Base-by-base conservation (phyloP, 163 green algal genomes). In the Chlamydomonas reinhardtii region DNA sequence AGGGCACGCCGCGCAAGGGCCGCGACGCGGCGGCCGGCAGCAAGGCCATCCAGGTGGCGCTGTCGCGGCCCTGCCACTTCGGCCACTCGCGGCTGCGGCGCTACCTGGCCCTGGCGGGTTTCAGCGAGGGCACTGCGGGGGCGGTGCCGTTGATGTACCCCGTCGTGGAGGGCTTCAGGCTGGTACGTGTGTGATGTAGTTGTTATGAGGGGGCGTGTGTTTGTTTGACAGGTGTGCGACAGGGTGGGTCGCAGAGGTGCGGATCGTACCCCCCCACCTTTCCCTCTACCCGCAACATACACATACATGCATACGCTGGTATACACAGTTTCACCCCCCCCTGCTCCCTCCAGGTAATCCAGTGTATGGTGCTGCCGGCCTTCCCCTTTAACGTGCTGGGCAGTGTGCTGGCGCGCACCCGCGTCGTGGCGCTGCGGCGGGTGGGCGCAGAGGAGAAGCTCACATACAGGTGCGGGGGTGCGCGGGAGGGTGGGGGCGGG, bases 311-410 rank as follows among this genome's bases (percentile, higher is more conserved):
- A n/a, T n/a, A n/a, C n/a, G n/a, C n/a, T n/a, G n/a, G n/a, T n/a
- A n/a, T n/a, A n/a, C n/a, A n/a, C n/a, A n/a, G n/a, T n/a, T n/a
- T n/a, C n/a, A n/a, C n/a, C n/a, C n/a, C n/a, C n/a, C n/a, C n/a
- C n/a, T n/a, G n/a, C n/a, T 37, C 0, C 65, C 66, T 48, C 14
- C 86, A 90, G 86, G 73, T 85, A 8, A 85, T 78, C 61, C 85
- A 91, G 82, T 76, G 56, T 24, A 88, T 91, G 87, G n/a, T 87
- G 59, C 43, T 88, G 59, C 87, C 87, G 11, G 54, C 43, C 43
- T 91, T 91, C 56, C 87, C 87, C 74, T 82, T 91, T 59, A 88
- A 85, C 39, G 81, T 91, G 56, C 24, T 91, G 81, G 87, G 87
- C 68, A 78, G 48, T 19, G 87, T 91, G 87, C 74, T 91, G 69